A percentile compares a stretch with the other conserved stretches of the same genome.
Conservation (phyloP, 495 filamentous ascomycete genomes). For the Tuber calosporum region DNA sequence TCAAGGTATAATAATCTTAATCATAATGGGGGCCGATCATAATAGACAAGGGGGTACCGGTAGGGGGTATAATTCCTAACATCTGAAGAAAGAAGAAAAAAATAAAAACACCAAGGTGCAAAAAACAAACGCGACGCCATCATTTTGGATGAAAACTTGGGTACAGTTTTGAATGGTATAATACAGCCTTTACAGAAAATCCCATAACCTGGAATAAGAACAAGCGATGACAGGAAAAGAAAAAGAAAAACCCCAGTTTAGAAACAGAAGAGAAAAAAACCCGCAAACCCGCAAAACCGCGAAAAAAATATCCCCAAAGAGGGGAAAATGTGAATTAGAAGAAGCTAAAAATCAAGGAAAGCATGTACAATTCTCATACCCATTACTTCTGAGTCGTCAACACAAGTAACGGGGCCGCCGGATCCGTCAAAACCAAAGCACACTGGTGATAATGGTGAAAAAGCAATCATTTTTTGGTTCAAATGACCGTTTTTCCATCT, state of each 20-base stretch:
- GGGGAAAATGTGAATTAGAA: background rate
- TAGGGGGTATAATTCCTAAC: background rate
- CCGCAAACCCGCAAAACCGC: conserved; percentile 15
- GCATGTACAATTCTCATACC: background rate
- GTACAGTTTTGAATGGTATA: background rate
- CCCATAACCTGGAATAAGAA: conserved; percentile 8
- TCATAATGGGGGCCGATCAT: background rate
- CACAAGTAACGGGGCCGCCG: background rate
- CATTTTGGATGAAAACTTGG: background rate
- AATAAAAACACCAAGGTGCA: background rate
- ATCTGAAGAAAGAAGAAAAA: background rate
- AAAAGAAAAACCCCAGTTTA: conserved; percentile 17
- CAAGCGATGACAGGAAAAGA: conserved; percentile 12
- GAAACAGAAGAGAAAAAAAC: conserved; percentile 15
- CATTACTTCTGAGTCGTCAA: background rate
- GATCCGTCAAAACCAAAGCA: background rate
- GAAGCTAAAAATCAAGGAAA: background rate
- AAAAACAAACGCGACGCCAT: background rate
- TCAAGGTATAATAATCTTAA: conserved; percentile 3
- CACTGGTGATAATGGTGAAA: background rate
- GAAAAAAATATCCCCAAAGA: background rate
- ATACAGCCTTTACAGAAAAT: conserved; percentile 2
- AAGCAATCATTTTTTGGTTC: background rate
- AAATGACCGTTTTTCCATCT: background rate
- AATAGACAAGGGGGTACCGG: background rate